Evolutionary conservation across 208 protist genomes (phyloP).

Genomic region (Acanthamoeba rhysodes): DNA sequence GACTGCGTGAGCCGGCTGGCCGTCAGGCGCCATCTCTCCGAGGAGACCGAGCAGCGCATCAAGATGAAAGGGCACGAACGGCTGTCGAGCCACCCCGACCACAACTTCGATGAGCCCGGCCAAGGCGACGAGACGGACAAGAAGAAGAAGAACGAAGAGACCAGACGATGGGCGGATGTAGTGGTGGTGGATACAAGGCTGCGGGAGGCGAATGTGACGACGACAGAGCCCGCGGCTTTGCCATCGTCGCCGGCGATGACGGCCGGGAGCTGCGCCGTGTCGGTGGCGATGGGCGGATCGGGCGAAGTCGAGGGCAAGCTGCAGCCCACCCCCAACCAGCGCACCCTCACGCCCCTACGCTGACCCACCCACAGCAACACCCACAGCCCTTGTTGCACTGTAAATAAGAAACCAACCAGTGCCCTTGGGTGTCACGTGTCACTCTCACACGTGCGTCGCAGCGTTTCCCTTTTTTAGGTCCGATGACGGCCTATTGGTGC

Average conservation of each 20-base stretch:
- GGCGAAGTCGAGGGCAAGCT: not conserved
- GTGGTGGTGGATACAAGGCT: not conserved
- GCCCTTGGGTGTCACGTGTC: too few relatives aligned
- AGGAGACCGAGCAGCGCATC: constrained; percentile 18
- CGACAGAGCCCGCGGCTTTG: too few relatives aligned
- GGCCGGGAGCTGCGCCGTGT: too few relatives aligned
- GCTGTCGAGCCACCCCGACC: not conserved
- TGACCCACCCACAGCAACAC: not conserved
- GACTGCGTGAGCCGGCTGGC: not conserved
- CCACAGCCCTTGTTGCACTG: too few relatives aligned
- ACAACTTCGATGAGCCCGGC: not conserved
- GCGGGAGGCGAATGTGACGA: too few relatives aligned
- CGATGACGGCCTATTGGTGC: too few relatives aligned
- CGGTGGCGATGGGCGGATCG: not conserved
- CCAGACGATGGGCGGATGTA: too few relatives aligned
- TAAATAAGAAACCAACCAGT: too few relatives aligned
- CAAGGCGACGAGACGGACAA: not conserved
- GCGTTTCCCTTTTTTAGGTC: too few relatives aligned
- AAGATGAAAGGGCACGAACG: constrained; percentile 11
- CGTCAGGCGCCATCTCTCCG: not conserved
- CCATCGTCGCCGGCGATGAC: too few relatives aligned
- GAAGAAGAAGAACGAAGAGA: not conserved
- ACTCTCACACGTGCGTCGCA: too few relatives aligned
- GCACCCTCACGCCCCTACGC: not conserved
- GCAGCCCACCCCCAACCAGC: not conserved